These are phyloP conservation scores for Fagopyrum homotropicum DNA, from an alignment of 148 eudicot species.

Conservation along the genomic window DNA sequence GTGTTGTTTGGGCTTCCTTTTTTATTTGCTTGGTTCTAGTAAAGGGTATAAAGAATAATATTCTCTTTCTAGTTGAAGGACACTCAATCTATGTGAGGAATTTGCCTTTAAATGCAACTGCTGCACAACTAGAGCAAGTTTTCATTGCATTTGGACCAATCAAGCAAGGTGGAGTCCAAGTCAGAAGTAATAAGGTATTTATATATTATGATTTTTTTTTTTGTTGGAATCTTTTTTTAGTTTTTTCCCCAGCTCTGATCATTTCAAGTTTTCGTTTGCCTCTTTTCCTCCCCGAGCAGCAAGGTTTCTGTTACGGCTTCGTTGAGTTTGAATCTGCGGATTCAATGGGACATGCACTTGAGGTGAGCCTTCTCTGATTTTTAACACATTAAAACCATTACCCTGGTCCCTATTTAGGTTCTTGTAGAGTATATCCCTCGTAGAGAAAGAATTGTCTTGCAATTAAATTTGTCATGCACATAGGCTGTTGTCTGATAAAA, in stretches of 20 bases:
- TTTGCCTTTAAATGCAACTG: slow-evolving; percentile 52
- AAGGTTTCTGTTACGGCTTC: slow-evolving; percentile 75
- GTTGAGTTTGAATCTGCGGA: slow-evolving; percentile 55
- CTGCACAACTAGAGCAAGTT: slow-evolving; percentile 48
- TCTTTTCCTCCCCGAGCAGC: slow-evolving; percentile 30
- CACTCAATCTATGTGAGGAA: slow-evolving; percentile 58
- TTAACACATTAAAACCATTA: not conserved
- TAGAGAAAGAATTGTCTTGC: not conserved
- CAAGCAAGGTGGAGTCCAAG: slow-evolving; percentile 70
- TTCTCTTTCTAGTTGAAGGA: slow-evolving; percentile 36
- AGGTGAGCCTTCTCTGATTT: slow-evolving; percentile 33
- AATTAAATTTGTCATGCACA: not conserved
- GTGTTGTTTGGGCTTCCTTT: not conserved
- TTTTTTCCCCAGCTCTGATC: not conserved
- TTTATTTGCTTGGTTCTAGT: not conserved
- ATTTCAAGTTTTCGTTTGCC: slow-evolving; percentile 8
- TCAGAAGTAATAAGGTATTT: slow-evolving; percentile 63
- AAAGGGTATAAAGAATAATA: not conserved
- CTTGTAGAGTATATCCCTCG: not conserved
- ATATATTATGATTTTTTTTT: slow-evolving; percentile 4
- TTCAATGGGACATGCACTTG: slow-evolving; percentile 56
- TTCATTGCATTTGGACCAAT: slow-evolving; percentile 61
- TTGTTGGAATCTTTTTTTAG: not conserved
- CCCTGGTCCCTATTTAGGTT: not conserved
- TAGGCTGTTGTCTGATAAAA: not conserved